Percentiles rank a stretch among this genome's conserved stretches.
These are phyloP conservation scores for Bonia amplexicaulis DNA, from an alignment of 176 grass and related monocot genomes.

Conservation along the genomic window DNA sequence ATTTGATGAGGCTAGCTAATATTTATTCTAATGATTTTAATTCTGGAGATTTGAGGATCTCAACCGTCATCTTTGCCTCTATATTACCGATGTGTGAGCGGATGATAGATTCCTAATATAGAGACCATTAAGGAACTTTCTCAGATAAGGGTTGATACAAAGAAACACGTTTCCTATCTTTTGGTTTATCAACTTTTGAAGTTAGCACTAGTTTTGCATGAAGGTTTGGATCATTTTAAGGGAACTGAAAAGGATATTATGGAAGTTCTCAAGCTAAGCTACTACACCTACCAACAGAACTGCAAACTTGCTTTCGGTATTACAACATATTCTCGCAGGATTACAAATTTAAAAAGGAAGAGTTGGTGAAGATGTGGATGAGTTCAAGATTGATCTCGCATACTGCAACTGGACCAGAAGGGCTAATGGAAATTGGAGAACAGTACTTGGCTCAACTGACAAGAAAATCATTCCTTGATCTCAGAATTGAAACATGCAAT, in stretches of 20 bases:
- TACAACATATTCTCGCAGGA: conserved; percentile 37
- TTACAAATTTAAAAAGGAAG: not conserved
- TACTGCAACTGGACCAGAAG: not conserved
- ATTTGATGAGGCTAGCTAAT: too few species aligned
- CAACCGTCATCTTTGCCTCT: too few species aligned
- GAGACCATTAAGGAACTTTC: too few species aligned
- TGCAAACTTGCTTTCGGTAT: conserved; percentile 43
- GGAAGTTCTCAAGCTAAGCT: conserved; percentile 29
- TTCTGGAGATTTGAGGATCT: too few species aligned
- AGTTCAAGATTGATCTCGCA: conserved; percentile 14
- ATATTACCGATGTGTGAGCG: too few species aligned
- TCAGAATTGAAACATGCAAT: too few species aligned
- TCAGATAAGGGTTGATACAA: too few species aligned
- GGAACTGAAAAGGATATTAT: conserved; percentile 12
- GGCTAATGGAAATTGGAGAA: not conserved
- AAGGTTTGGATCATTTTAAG: not conserved
- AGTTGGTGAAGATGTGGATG: conserved; percentile 30
- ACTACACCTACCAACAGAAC: conserved; percentile 25
- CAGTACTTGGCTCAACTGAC: conserved; percentile 25
- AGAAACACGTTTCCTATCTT: too few species aligned
- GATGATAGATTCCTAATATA: too few species aligned
- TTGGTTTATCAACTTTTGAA: too few species aligned
- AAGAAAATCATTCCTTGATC: conserved; percentile 51
- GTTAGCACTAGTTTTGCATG: too few species aligned
- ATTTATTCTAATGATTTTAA: too few species aligned